Percentiles rank a stretch among this genome's conserved stretches.
Conservation (phyloP, 495 filamentous ascomycete species). For the Chlorociboria aeruginascens region DNA sequence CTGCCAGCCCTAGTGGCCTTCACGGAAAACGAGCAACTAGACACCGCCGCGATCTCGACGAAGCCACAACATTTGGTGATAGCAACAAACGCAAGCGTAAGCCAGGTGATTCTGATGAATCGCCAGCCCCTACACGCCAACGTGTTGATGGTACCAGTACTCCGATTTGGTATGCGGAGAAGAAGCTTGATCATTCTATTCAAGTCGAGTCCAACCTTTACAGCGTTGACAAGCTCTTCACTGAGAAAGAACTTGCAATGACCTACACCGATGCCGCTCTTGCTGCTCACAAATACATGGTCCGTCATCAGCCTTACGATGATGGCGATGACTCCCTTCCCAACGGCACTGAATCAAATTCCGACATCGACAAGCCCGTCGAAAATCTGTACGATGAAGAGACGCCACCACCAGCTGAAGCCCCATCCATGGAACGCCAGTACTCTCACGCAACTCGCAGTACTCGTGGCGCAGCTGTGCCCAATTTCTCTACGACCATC, state of each 20-base stretch:
- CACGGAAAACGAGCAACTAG: conserved; percentile 76
- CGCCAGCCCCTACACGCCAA: conserved; percentile 46
- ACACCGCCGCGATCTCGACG: conserved; percentile 68
- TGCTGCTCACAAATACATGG: conserved; percentile 45
- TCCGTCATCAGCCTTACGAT: conserved; percentile 36
- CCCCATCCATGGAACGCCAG: conserved; percentile 58
- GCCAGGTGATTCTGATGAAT: conserved; percentile 58
- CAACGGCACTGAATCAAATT: conserved; percentile 32
- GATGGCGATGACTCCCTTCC: conserved; percentile 24
- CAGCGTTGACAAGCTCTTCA: conserved; percentile 83
- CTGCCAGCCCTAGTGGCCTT: conserved; percentile 65
- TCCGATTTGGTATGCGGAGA: conserved; percentile 40
- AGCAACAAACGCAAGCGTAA: conserved; percentile 74
- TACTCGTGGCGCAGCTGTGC: conserved; percentile 40
- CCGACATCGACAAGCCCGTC: conserved; percentile 39
- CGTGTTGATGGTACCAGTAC: conserved; percentile 36
- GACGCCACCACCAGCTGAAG: conserved; percentile 32
- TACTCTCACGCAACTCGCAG: conserved; percentile 65
- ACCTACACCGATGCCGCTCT: conserved; percentile 61
- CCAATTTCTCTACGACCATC: conserved; percentile 39
- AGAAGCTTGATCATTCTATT: conserved; percentile 28
- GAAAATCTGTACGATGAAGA: conserved; percentile 30
- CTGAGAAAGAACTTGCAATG: conserved; percentile 78
- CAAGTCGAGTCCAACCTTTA: conserved; percentile 47
- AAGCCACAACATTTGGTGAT: conserved; percentile 51